Evolutionary conservation across 495 filamentous ascomycete genomes (phyloP).

Genomic region (Aspergillus wentii): DNA sequence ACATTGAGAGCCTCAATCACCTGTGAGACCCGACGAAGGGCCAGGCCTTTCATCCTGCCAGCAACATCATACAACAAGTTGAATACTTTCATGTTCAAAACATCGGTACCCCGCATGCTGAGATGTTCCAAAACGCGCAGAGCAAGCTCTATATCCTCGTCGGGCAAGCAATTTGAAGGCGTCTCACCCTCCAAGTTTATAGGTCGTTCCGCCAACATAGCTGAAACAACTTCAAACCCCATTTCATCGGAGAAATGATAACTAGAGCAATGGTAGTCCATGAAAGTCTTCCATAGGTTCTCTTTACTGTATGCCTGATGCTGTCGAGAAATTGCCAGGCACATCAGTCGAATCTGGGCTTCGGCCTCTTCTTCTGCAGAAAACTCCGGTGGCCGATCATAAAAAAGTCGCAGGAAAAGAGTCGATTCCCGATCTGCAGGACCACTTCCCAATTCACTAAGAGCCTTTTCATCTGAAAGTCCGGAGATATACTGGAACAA

Average conservation of each 20-base stretch:
- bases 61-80: constrained; percentile 35
- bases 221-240: constrained; percentile 29
- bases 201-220: constrained; percentile 26
- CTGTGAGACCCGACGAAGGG: constrained; percentile 9
- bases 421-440: constrained; percentile 40
- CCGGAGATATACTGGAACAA: constrained; percentile 32
- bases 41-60: background rate
- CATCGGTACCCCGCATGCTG: constrained; percentile 34
- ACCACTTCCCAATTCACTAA: constrained; percentile 33
- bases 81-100: constrained; percentile 39
- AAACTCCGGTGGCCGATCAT: constrained; percentile 25
- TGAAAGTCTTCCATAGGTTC: constrained; percentile 23
- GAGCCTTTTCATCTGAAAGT: constrained; percentile 23
- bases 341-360: constrained; percentile 28
- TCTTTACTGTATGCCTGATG: constrained; percentile 35
- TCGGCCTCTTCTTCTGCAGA: constrained; percentile 25
- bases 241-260: constrained; percentile 30
- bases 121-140: constrained; percentile 44
- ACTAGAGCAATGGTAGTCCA: constrained; percentile 23
- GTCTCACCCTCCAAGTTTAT: constrained; percentile 4
- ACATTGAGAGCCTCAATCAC: constrained; percentile 32
- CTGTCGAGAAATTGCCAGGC: constrained; percentile 29
- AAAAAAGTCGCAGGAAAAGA: constrained; percentile 43
- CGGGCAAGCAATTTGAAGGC: constrained; percentile 10
- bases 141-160: constrained; percentile 30